Evolutionary conservation across 2,329 filamentous ascomycete species (phyloP).

Genomic region (Penicillium decumbens): DNA sequence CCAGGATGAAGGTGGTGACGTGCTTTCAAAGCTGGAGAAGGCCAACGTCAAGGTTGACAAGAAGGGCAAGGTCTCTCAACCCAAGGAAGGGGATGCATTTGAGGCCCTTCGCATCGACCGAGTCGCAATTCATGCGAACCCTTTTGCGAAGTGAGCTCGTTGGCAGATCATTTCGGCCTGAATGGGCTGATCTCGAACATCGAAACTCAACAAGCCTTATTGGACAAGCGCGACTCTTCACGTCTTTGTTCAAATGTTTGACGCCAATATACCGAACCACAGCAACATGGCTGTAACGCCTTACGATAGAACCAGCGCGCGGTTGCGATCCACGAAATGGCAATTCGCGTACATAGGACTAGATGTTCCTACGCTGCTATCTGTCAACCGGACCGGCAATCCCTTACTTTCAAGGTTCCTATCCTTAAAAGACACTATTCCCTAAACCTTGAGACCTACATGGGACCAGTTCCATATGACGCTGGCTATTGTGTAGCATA

Average conservation of each 20-base stretch:
- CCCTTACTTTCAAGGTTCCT: neutral
- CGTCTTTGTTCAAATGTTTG: neutral
- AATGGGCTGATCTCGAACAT: neutral
- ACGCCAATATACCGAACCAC: neutral
- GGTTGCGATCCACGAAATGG: neutral
- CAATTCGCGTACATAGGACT: neutral
- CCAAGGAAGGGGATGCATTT: constrained; percentile 39
- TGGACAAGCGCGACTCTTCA: neutral
- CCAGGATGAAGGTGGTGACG: constrained; percentile 44
- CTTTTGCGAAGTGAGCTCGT: constrained; percentile 51
- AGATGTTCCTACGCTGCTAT: neutral
- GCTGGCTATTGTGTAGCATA: neutral
- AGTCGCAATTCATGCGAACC: constrained; percentile 62
- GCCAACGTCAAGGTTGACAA: constrained; percentile 59
- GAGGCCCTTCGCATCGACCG: constrained; percentile 53
- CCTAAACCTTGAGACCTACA: neutral
- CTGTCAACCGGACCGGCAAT: neutral
- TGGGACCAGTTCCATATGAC: neutral
- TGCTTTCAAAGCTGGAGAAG: constrained; percentile 51
- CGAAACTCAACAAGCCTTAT: neutral
- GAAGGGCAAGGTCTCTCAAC: constrained; percentile 54
- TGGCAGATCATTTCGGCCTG: neutral
- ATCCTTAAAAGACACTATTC: neutral
- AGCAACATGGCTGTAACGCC: neutral
- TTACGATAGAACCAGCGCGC: neutral